Conservation (phyloP, 306 rosid genomes). For the Rosa lucieae region DNA sequence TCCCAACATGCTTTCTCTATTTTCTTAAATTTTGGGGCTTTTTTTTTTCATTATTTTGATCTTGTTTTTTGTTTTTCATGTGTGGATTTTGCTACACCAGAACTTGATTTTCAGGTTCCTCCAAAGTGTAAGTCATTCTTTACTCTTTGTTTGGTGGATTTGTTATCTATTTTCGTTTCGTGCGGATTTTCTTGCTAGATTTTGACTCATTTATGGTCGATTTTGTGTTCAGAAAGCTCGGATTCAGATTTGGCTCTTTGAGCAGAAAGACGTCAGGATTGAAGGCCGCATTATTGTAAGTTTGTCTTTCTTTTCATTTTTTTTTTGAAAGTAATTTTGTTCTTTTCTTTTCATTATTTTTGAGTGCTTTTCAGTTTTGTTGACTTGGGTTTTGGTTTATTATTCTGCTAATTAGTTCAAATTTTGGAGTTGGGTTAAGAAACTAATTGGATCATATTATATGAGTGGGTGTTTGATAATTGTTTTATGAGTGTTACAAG, state of each 20-base stretch:
- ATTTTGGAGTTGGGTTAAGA: neutral
- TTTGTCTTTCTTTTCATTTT: neutral
- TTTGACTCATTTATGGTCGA: neutral
- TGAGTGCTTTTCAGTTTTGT: neutral
- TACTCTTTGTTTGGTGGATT: neutral
- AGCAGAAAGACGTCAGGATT: slow-evolving; percentile 77
- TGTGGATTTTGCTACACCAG: slow-evolving; percentile 31
- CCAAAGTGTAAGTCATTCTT: slow-evolving; percentile 60
- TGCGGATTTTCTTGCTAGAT: neutral
- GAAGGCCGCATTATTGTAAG: slow-evolving; percentile 87
- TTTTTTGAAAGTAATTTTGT: neutral
- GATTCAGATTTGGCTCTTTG: slow-evolving; percentile 85
- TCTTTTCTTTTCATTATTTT: neutral
- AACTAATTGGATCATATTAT: neutral
- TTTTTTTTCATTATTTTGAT: neutral
- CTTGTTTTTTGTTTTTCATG: neutral
- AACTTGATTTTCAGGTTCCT: slow-evolving; percentile 90
- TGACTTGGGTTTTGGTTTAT: neutral
- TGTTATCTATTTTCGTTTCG: neutral
- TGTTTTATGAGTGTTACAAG: neutral
- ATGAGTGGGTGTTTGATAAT: neutral
- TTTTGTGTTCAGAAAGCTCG: slow-evolving; percentile 63
- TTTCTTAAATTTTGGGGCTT: neutral
- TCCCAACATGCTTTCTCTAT: neutral
- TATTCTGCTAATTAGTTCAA: neutral